A percentile compares a stretch with the other conserved stretches of the same genome.
Evolutionary conservation across 2,329 filamentous ascomycete genomes (phyloP).

Genomic region (Fusarium equiseti): DNA sequence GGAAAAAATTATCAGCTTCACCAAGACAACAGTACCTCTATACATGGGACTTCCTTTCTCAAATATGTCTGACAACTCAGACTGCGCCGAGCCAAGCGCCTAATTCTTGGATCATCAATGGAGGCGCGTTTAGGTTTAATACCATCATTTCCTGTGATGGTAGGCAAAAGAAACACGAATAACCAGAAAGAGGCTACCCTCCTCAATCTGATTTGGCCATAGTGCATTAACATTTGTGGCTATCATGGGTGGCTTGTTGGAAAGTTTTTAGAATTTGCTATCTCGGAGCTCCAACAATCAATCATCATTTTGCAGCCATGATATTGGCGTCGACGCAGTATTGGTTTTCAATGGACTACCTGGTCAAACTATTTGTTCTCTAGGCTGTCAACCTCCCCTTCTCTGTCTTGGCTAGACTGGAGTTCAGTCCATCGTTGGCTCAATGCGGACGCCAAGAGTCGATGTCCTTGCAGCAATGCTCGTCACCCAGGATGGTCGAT

Average conservation of each 20-base stretch:
- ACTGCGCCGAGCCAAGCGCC: neutral
- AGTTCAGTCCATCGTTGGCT: slow-evolving; percentile 18
- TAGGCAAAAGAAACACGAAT: neutral
- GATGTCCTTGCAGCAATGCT: slow-evolving; percentile 23
- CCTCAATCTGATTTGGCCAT: neutral
- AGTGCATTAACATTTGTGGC: neutral
- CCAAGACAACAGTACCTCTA: neutral
- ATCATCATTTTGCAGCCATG: neutral
- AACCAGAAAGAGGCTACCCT: neutral
- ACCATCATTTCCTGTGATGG: neutral
- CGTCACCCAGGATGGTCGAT: slow-evolving; percentile 13
- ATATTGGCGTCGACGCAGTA: slow-evolving; percentile 4
- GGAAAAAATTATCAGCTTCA: neutral
- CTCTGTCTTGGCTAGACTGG: slow-evolving; percentile 26
- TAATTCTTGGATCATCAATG: neutral
- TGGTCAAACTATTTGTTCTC: slow-evolving; percentile 14
- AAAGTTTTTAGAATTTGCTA: neutral
- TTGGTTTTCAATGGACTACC: slow-evolving; percentile 1
- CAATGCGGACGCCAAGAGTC: slow-evolving; percentile 23
- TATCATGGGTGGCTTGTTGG: neutral
- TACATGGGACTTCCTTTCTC: neutral
- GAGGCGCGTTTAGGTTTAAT: neutral
- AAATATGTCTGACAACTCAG: neutral
- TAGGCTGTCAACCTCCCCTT: slow-evolving; percentile 3
- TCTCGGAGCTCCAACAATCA: slow-evolving; percentile 3